Evolutionary conservation across 345 rosid genomes (phyloP).

Genomic region (Corchorus olitorius): DNA sequence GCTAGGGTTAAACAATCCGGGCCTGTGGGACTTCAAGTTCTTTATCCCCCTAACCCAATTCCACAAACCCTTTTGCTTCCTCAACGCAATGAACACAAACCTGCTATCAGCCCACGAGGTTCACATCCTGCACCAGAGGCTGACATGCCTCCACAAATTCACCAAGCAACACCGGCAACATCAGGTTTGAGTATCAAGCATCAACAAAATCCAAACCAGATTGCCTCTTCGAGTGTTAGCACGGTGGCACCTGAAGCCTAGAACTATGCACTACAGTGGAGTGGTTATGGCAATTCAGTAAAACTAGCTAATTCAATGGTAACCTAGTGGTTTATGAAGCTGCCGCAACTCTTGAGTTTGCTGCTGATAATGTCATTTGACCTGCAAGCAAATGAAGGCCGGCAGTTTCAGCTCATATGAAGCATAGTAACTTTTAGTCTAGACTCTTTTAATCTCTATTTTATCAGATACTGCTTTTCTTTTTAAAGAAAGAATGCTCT

Average conservation of each 20-base stretch:
- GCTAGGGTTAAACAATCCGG: conserved; percentile 39
- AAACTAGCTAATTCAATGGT: not conserved
- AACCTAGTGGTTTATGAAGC: not conserved
- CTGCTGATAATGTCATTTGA: conserved; percentile 7
- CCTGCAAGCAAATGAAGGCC: conserved; percentile 2
- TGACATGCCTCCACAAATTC: conserved; percentile 20
- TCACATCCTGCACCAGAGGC: conserved; percentile 17
- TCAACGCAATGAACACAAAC: conserved; percentile 22
- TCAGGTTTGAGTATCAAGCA: conserved; percentile 12
- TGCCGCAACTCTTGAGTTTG: not conserved
- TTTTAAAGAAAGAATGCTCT: not conserved
- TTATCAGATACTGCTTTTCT: not conserved
- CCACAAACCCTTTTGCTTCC: conserved; percentile 17
- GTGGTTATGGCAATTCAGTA: not conserved
- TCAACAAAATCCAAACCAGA: conserved; percentile 14
- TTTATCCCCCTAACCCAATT: conserved; percentile 39
- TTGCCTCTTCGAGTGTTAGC: not conserved
- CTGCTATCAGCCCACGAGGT: conserved; percentile 12
- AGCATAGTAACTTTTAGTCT: not conserved
- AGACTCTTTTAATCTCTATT: not conserved
- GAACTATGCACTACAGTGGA: not conserved
- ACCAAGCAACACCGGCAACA: conserved; percentile 12
- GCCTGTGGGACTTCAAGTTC: conserved; percentile 34
- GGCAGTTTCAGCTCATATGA: not conserved
- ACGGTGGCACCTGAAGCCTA: not conserved